Evolutionary conservation across 441 rosid species (phyloP).

Genomic region (Gossypium davidsonii): DNA sequence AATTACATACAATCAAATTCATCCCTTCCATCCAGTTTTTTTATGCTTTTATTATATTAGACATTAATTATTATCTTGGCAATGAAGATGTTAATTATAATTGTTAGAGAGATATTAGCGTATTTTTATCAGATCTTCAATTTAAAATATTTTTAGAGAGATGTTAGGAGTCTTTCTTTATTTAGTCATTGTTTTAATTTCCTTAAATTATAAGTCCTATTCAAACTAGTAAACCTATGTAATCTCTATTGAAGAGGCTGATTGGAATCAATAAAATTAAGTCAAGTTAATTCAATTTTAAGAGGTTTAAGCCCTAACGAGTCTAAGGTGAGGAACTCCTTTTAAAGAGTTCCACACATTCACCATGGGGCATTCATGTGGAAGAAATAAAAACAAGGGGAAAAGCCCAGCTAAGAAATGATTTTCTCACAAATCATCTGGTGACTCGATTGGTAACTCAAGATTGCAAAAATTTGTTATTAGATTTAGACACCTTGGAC

Average conservation of each 20-base stretch:
- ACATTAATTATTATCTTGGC: too few species aligned
- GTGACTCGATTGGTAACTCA: background rate
- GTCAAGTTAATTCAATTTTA: too few species aligned
- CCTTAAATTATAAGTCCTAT: background rate
- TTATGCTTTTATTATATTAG: background rate
- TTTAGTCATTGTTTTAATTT: background rate
- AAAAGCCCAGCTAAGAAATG: background rate
- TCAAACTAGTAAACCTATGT: background rate
- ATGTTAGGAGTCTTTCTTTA: background rate
- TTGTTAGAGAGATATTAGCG: too few species aligned
- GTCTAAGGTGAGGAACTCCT: background rate
- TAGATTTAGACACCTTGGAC: background rate
- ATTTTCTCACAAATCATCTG: background rate
- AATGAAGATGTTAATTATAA: too few species aligned
- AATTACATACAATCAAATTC: background rate
- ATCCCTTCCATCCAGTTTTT: background rate
- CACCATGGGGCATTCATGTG: background rate
- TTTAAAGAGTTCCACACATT: background rate
- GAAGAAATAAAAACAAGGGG: background rate
- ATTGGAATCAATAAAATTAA: background rate
- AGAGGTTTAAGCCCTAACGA: background rate
- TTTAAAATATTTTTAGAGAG: too few species aligned
- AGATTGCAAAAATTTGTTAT: background rate
- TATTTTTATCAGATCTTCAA: too few species aligned
- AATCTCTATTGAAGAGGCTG: background rate